Base-by-base conservation (phyloP, 2,329 filamentous ascomycete species). In the Acrodontium crateriforme region DNA sequence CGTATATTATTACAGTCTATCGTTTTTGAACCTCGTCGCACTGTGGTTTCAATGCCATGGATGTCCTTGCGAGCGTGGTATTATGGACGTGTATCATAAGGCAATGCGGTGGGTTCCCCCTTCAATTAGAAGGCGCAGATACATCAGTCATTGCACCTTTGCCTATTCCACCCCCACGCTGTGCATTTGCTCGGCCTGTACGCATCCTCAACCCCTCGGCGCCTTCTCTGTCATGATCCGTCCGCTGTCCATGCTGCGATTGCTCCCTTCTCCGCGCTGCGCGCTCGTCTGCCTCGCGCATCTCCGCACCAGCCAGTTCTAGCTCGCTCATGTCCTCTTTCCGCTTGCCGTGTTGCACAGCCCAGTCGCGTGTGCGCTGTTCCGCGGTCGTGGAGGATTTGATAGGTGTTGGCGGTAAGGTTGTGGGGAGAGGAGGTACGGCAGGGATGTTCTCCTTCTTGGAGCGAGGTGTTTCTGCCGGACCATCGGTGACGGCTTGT, bases 311-410 rank as follows among this genome's bases (percentile, higher is more conserved):
- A 3, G 48, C 48, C 15, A 46, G 25, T 33, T 52, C 48, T n/a
- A 52, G 34, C 25, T 50, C 48, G 17, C 32, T 42, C 36, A 45
- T 36, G 5, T 41, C 45, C 13, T 46, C 44, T 22, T 42, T 40
- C n/a, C 32, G 24, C 29, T 47, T 48, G 16, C 40, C 37, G 27
- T 50, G 46, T 32, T 41, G 40, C 8, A 41, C 45, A 11, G 48
- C 47, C 47, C 47, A 51, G 25, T 50, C 46, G 12, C 48, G 32
- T 16, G 48, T 52, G 18, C 48, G 40, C 35, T 52, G 48, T 37
- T 52, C 48, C 9, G 48, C 45, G 6, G 43, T 49, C 5, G 44
- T 49, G 13, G 42, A 38, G 6, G 37, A 32, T 3, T 25, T 33
- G n/a, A 25, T 25, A 5, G 25, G 18, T 6, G 21, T 28, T 6